Evolutionary conservation across 1,139 yeast genomes (phyloP).

Genomic region (Candida sojae): DNA sequence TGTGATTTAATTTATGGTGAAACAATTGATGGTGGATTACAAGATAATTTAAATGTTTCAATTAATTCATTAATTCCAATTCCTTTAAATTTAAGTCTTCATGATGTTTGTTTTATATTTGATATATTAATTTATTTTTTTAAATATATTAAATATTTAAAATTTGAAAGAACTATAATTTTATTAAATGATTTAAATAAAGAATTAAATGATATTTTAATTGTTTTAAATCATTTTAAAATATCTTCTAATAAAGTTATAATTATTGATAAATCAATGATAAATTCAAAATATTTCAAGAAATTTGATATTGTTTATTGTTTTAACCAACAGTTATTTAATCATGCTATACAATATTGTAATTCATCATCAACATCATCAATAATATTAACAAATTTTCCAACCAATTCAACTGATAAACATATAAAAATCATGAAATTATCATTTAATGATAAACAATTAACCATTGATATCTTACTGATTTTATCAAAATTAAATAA

Average conservation of each 20-base stretch:
- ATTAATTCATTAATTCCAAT: conserved; percentile 26
- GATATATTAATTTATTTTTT: conserved; percentile 42
- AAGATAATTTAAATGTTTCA: conserved; percentile 37
- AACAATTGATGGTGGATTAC: conserved; percentile 44
- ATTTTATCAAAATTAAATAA: conserved; percentile 23
- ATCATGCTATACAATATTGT: conserved; percentile 23
- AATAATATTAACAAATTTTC: conserved; percentile 22
- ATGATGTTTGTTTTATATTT: conserved; percentile 37
- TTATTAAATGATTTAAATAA: conserved; percentile 28
- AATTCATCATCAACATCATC: conserved; percentile 26
- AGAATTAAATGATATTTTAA: conserved; percentile 40
- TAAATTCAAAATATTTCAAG: conserved; percentile 17
- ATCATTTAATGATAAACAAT: conserved; percentile 30
- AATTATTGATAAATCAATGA: conserved; percentile 26
- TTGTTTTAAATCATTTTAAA: conserved; percentile 32
- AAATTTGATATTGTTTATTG: conserved; percentile 26
- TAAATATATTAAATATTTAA: conserved; percentile 16
- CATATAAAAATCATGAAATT: conserved; percentile 26
- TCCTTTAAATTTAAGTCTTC: conserved; percentile 35
- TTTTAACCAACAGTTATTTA: conserved; percentile 19
- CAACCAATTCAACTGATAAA: conserved; percentile 21
- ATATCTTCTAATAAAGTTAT: conserved; percentile 29
- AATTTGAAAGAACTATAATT: conserved; percentile 23
- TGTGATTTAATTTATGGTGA: conserved; percentile 32
- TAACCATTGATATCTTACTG: conserved; percentile 26